Conservation (phyloP, 1,139 yeast species). For the Blastobotrys petasosporus region DNA sequence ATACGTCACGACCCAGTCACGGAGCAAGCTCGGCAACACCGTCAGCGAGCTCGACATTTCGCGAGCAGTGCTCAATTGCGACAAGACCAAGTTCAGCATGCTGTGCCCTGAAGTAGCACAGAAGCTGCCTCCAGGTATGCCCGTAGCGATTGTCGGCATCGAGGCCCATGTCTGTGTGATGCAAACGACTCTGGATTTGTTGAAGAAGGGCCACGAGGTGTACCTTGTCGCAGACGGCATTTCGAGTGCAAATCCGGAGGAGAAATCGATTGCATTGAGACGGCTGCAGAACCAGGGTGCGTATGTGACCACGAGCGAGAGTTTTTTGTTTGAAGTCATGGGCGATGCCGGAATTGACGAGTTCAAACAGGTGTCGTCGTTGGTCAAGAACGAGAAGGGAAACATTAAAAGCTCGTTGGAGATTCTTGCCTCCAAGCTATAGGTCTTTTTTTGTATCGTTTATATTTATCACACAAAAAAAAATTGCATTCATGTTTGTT, state of each 20-base stretch:
- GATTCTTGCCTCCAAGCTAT: conserved; percentile 4
- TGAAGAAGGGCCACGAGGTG: conserved; percentile 25
- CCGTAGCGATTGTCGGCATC: conserved; percentile 28
- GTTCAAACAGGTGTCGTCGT: conserved; percentile 19
- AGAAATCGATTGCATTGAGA: conserved; percentile 26
- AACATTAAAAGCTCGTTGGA: conserved; percentile 18
- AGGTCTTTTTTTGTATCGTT: background rate
- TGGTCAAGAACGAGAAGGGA: conserved; percentile 20
- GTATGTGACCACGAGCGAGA: conserved; percentile 31
- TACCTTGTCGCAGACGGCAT: conserved; percentile 27
- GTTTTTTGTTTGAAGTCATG: conserved; percentile 39
- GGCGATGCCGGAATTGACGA: conserved; percentile 30
- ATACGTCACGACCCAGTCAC: conserved; percentile 28
- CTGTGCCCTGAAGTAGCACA: conserved; percentile 22
- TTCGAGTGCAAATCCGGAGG: conserved; percentile 23
- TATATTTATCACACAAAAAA: background rate
- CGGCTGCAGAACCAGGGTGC: conserved; percentile 25
- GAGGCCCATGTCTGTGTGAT: conserved; percentile 29
- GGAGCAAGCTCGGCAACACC: conserved; percentile 25
- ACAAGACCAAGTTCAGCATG: conserved; percentile 28
- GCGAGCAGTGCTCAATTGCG: conserved; percentile 22
- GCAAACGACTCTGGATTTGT: conserved; percentile 27
- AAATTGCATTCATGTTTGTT: too few species aligned
- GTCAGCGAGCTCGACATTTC: conserved; percentile 23
- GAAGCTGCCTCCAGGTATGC: conserved; percentile 17